Conservation (phyloP, 257 asterid species). For the Ligustrum vulgare region DNA sequence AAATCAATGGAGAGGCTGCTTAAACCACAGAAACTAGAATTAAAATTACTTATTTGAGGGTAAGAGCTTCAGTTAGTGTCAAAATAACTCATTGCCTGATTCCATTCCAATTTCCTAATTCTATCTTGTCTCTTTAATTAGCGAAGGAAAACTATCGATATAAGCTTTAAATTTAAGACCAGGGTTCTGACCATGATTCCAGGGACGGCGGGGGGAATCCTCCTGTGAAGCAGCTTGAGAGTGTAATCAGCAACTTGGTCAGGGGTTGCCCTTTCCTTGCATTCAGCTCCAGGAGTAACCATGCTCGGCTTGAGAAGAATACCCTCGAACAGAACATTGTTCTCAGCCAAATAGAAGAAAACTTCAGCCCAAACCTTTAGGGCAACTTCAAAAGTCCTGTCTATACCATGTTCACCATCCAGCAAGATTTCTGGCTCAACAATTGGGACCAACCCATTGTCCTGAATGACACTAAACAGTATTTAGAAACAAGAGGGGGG, state of each 20-base stretch:
- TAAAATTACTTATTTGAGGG: neutral
- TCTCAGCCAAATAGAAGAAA: conserved; percentile 83
- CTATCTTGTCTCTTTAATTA: neutral
- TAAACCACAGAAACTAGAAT: neutral
- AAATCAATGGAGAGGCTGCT: neutral
- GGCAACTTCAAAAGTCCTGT: conserved; percentile 86
- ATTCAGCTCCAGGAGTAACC: conserved; percentile 96
- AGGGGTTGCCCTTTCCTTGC: conserved; percentile 74
- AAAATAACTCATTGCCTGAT: no score
- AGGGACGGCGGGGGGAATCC: conserved; percentile 72
- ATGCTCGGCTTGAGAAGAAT: conserved; percentile 92
- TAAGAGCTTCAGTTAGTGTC: neutral
- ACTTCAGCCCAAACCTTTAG: conserved; percentile 86
- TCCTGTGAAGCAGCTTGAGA: conserved; percentile 64
- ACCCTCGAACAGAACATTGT: conserved; percentile 87
- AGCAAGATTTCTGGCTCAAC: conserved; percentile 91
- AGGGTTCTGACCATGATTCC: conserved; percentile 61
- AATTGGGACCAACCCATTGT: conserved; percentile 86
- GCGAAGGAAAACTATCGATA: neutral
- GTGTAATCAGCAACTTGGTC: conserved; percentile 72
- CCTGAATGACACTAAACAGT: conserved; percentile 29
- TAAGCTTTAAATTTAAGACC: neutral
- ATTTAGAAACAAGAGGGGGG: no score
- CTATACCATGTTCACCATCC: conserved; percentile 85
- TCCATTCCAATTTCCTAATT: neutral